Conservation (phyloP, 768 basidiomycete species). For the Trametes elegans region DNA sequence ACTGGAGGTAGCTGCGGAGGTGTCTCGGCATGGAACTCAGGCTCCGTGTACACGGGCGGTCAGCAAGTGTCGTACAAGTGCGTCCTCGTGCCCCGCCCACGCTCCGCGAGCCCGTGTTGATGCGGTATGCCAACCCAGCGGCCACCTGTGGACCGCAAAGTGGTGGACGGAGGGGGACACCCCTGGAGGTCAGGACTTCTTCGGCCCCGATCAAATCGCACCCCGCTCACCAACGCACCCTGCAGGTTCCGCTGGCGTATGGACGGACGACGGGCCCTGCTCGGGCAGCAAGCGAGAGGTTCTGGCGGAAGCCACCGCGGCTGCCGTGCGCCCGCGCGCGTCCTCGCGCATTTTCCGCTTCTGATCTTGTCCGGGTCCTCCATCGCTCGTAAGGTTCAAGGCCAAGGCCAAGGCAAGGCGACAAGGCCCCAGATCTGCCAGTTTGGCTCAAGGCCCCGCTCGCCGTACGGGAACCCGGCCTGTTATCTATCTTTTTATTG, state of each 20-base stretch:
- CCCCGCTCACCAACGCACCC: neutral
- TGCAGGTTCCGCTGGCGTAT: slow-evolving; percentile 49
- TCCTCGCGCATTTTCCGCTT: slow-evolving; percentile 26
- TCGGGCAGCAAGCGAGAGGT: slow-evolving; percentile 12
- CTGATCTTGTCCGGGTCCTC: slow-evolving; percentile 8
- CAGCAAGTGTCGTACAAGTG: slow-evolving; percentile 50
- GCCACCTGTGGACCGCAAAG: slow-evolving; percentile 48
- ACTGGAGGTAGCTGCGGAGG: slow-evolving; percentile 43
- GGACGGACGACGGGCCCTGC: slow-evolving; percentile 59
- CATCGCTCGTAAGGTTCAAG: neutral
- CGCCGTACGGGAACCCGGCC: neutral
- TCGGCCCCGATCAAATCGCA: neutral
- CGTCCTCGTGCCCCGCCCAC: slow-evolving; percentile 23
- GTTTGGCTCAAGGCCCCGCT: neutral
- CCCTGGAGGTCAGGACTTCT: slow-evolving; percentile 38
- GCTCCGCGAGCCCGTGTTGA: slow-evolving; percentile 20
- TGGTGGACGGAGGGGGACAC: slow-evolving; percentile 62
- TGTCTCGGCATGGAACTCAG: slow-evolving; percentile 50
- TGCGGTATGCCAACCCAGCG: slow-evolving; percentile 22
- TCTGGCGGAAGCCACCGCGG: slow-evolving; percentile 3
- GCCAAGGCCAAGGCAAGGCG: neutral
- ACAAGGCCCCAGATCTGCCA: slow-evolving; percentile 1
- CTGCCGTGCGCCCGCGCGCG: slow-evolving; percentile 3
- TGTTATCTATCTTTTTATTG: slow-evolving; percentile 8
- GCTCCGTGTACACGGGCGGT: slow-evolving; percentile 50